Evolutionary conservation across 108 stramenopile species (phyloP), one percentile per base, ranked within the genome.

Genomic region (Pseudonitzschia pungens): DNA sequence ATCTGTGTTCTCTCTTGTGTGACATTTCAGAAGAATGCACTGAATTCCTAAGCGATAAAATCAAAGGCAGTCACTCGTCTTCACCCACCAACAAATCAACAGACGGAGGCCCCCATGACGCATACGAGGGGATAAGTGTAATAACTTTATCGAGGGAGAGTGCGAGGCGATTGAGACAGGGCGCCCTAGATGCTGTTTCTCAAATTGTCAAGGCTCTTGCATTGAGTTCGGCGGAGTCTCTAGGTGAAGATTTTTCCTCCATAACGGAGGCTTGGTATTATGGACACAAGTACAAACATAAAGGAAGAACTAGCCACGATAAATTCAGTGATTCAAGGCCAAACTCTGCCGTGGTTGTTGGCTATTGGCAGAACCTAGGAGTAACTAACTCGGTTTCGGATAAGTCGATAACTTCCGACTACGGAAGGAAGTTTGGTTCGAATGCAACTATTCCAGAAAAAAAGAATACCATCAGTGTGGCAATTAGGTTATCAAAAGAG

Each of bases 401-500:
- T 20, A 45, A 67, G 40, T 65, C 36, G 24, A 44, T 41, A 22
- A 8, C 32, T 44, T 41, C 64, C 40, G 24, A 31, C 9, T 16
- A 33, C 60, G 29, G 16, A 2, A 62, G 11, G 32, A n/a, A 14
- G 4, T 15, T 40, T 62, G 60, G 26, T 48, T 54, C 50, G 32
- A 40, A 18, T 32, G 42, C 32, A 11, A 54, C 20, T 27, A 36
- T 52, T 52, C 22, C 52, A 24, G 69, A 68, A 20, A 68, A 43
- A 68, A 70, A 36, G 36, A 70, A 75, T 24, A 70, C 76, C 45
- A 42, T 81, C 11, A 52, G 76, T 15, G 65, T 81, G 28, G 97
- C 97, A 1, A 80, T 96, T 64, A 84, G 88, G 11, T 84, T 98
- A 58, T 87, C 91, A 33, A 64, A 75, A 12, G 83, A 83, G 40